Evolutionary conservation across 805 yeast genomes (phyloP), one percentile per base, ranked within the genome.

Genomic region (Yarrowia porcina): DNA sequence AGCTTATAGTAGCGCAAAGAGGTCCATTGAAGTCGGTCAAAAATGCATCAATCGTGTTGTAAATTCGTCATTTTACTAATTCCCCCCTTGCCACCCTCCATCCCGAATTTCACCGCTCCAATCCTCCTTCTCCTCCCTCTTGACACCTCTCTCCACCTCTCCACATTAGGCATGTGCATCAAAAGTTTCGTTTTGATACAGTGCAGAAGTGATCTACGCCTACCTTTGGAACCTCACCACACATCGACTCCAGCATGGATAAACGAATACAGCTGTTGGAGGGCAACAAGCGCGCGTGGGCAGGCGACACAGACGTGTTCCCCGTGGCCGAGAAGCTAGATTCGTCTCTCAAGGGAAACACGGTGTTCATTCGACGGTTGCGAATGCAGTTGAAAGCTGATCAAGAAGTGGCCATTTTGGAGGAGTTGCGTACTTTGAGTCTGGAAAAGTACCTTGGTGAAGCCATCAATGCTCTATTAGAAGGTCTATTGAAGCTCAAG

Each of bases 391-490:
- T 90, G 23, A 80, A 76, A 38, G 79, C 79, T 39, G 92, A 86
- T 7, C 79, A 79, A 39, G 73, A 73, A 63, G 67, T 71, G 1
- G 70, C 79, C 8, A 73, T 88, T 1, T 64, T 89, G 38, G 81
- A 83, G 61, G 96, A 90, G 64, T 79, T 91, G 44, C 69, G 75
- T 3, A 77, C 84, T 10, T 74, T 88, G 4, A 83, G 92, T 1
- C 75, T 92, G 54, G 89, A 83, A 62, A 90, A 89, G 70, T 91
- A 89, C 72, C 73, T 89, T 10, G 79, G 86, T 5, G 97, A 91
- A 73, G 75, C 90, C 15, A 76, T 83, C 2, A 74, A 83, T 2
- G 83, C 90, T 0, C 72, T 86, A 0, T 76, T 80, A 54, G 96
- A 90, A 65, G 87, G 88, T 0, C 69, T 89, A 9, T 62, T 77